Evolutionary conservation across 139 green algal species (phyloP).

Genomic region (Chlorella sp.): DNA sequence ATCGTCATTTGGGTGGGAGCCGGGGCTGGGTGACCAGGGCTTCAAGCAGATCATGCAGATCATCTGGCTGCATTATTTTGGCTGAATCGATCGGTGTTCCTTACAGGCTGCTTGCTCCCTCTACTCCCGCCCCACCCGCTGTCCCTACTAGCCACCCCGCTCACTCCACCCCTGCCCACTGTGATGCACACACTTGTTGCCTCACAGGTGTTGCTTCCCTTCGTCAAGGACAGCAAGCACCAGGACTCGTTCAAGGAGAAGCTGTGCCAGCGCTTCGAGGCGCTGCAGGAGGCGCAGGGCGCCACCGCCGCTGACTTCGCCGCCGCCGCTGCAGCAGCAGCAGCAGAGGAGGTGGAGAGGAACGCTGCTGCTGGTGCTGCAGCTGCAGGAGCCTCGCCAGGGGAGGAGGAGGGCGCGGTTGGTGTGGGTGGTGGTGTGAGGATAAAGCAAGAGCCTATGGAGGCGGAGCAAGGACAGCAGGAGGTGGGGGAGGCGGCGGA

Average conservation of each 20-base stretch:
- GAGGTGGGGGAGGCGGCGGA: background rate
- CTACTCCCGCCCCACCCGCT: too few species aligned
- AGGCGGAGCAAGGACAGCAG: background rate
- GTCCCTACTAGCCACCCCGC: too few species aligned
- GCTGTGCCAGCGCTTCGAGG: slow-evolving; percentile 62
- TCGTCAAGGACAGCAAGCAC: slow-evolving; percentile 85
- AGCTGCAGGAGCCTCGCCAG: background rate
- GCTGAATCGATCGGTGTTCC: too few species aligned
- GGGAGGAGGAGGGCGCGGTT: background rate
- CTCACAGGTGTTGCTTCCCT: slow-evolving; percentile 53
- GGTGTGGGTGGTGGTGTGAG: background rate
- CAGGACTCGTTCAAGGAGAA: slow-evolving; percentile 69
- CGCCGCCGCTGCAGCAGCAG: slow-evolving; percentile 5
- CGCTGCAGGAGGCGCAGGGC: slow-evolving; percentile 10
- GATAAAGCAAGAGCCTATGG: background rate
- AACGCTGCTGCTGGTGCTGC: background rate
- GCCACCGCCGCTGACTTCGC: background rate
- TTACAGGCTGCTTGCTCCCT: too few species aligned
- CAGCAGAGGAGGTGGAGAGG: background rate
- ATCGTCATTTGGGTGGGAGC: too few species aligned
- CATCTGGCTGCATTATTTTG: too few species aligned
- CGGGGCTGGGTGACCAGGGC: slow-evolving; percentile 33
- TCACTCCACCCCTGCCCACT: too few species aligned
- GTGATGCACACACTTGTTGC: background rate
- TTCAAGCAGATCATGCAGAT: slow-evolving; percentile 24